These are phyloP conservation scores for Tinospora cordifolia DNA, from an alignment of 164 flowering plant species.

Conservation along the genomic window DNA sequence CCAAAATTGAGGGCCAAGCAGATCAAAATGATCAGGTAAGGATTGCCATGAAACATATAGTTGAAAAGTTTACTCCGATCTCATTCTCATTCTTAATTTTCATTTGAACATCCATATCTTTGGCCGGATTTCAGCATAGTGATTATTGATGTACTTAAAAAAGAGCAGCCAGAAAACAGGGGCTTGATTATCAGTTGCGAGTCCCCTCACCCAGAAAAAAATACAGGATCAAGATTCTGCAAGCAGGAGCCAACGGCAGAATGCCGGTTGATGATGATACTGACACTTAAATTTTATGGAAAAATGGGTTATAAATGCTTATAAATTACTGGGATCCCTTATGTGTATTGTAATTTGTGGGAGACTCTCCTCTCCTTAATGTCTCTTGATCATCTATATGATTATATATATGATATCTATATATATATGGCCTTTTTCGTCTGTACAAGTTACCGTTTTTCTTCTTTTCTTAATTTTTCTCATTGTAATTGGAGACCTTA, in stretches of 20 bases:
- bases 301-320: conserved; percentile 1
- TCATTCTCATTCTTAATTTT: not conserved
- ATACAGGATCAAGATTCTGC: not conserved
- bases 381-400: not conserved
- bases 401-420: too few relatives aligned
- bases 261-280: not conserved
- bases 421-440: not conserved
- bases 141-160: not conserved
- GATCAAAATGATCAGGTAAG: conserved; percentile 9
- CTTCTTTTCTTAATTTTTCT: not conserved
- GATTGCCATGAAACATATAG: not conserved
- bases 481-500: not conserved
- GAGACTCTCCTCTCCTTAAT: not conserved
- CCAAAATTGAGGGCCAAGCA: conserved; percentile 7
- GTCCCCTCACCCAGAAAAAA: not conserved
- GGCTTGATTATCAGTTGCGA: not conserved
- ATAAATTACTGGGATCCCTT: conserved; percentile 4
- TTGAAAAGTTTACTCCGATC: not conserved
- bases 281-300: not conserved
- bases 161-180: not conserved
- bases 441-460: not conserved
- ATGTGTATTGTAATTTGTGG: conserved; percentile 3
- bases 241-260: conserved; percentile 3
- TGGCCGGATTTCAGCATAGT: not conserved
- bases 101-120: too few relatives aligned